Evolutionary conservation across 768 basidiomycete species (phyloP).

Genomic region (Boletus insuetus): DNA sequence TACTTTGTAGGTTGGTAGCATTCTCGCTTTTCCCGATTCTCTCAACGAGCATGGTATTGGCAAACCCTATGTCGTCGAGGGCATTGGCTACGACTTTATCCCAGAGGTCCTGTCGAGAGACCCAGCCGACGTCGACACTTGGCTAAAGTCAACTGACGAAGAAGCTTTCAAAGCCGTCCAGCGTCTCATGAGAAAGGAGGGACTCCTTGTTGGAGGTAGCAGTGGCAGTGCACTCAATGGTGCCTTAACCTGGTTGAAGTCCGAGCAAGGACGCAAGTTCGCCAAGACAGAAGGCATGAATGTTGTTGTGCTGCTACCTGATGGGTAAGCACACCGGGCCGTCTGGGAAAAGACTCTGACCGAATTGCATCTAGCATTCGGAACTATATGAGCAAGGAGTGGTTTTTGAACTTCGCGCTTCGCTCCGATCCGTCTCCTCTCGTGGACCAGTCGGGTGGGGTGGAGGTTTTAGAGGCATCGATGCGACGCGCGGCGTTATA

Average conservation of each 20-base stretch:
- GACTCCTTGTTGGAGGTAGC: conserved; percentile 90
- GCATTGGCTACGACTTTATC: conserved; percentile 95
- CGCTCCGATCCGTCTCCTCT: conserved; percentile 52
- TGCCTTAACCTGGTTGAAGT: conserved; percentile 73
- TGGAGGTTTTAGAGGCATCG: not conserved
- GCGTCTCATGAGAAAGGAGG: conserved; percentile 78
- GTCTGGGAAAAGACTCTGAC: not conserved
- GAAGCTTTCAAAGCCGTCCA: conserved; percentile 78
- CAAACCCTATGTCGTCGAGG: conserved; percentile 75
- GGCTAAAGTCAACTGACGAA: conserved; percentile 84
- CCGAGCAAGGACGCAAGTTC: conserved; percentile 58
- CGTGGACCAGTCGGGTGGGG: not conserved
- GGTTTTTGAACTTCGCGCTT: conserved; percentile 77
- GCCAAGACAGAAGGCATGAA: conserved; percentile 73
- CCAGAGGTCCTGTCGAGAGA: conserved; percentile 81
- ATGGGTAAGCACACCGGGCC: conserved; percentile 59
- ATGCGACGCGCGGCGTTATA: conserved; percentile 10
- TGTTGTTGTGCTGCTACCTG: conserved; percentile 85
- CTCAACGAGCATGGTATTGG: conserved; percentile 54
- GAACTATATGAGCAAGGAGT: conserved; percentile 93
- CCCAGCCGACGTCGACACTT: conserved; percentile 57
- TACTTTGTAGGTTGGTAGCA: conserved; percentile 71
- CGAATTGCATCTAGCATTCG: conserved; percentile 54
- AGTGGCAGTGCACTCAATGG: conserved; percentile 85
- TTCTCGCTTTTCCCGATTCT: conserved; percentile 69